These are phyloP conservation scores for Pistacia integerrima DNA, from an alignment of 345 rosid species.

Conservation along the genomic window DNA sequence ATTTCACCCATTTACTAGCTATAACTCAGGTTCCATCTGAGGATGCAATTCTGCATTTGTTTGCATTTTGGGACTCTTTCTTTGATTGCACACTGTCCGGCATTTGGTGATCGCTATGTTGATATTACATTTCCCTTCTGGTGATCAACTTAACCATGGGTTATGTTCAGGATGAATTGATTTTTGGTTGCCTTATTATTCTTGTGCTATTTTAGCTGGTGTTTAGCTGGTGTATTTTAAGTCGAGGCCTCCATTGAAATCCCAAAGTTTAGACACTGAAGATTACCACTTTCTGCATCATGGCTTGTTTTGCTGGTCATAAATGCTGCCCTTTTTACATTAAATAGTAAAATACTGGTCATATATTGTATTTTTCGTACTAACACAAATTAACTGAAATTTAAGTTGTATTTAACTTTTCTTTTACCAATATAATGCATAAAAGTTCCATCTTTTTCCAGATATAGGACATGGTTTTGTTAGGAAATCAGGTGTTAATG, in stretches of 20 bases:
- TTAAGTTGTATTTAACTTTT: not conserved
- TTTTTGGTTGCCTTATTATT: not conserved
- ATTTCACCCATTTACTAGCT: not conserved
- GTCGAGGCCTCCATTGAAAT: not conserved
- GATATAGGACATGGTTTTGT: not conserved
- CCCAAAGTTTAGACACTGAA: not conserved
- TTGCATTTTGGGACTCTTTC: not conserved
- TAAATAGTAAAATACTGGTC: not conserved
- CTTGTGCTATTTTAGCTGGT: not conserved
- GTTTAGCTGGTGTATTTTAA: not conserved
- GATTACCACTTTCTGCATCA: not conserved
- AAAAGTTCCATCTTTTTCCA: not conserved
- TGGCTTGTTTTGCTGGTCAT: conserved; percentile 12
- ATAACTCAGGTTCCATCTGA: not conserved
- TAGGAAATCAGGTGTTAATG: not conserved
- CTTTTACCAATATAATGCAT: not conserved
- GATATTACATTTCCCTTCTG: no score
- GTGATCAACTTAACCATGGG: not conserved
- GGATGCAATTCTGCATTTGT: not conserved
- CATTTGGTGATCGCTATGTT: not conserved
- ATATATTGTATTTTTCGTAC: not conserved
- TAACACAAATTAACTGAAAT: not conserved
- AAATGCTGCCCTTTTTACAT: not conserved
- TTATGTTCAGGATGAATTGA: conserved; percentile 1
- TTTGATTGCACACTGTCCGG: not conserved